Evolutionary conservation across 345 rosid species (phyloP).

Genomic region (Pistacia atlantica): DNA sequence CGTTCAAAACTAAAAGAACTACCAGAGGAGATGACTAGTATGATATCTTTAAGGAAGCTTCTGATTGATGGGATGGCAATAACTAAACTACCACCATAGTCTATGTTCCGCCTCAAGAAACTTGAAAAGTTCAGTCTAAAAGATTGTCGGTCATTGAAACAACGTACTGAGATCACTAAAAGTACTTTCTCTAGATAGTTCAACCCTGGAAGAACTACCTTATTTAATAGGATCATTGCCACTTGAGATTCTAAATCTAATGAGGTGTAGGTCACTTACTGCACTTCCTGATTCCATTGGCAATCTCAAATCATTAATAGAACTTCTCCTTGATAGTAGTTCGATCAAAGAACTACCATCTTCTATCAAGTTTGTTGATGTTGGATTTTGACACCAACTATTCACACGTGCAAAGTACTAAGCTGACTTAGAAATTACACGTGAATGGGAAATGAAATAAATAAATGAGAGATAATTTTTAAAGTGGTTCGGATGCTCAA

Average conservation of each 20-base stretch:
- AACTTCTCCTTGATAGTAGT: neutral
- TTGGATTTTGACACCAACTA: no score
- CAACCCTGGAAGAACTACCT: constrained; percentile 12
- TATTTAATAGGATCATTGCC: constrained; percentile 7
- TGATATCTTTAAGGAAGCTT: constrained; percentile 22
- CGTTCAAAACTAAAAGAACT: constrained; percentile 11
- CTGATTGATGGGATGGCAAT: constrained; percentile 23
- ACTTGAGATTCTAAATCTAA: constrained; percentile 16
- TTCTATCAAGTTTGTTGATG: neutral
- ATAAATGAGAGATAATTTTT: no score
- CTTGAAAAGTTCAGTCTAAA: constrained; percentile 23
- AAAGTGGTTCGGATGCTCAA: no score
- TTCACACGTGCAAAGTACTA: no score
- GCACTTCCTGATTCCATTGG: constrained; percentile 27
- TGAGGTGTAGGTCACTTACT: constrained; percentile 19
- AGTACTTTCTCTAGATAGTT: constrained; percentile 20
- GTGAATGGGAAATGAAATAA: no score
- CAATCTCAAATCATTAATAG: constrained; percentile 11
- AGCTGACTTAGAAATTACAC: no score
- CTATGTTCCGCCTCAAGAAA: constrained; percentile 16
- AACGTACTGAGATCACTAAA: constrained; percentile 20
- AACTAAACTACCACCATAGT: constrained; percentile 2
- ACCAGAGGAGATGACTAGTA: constrained; percentile 14
- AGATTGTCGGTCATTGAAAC: constrained; percentile 8
- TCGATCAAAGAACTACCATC: constrained; percentile 7